Evolutionary conservation across 2,329 filamentous ascomycete species (phyloP).

Genomic region (Fusarium poae): DNA sequence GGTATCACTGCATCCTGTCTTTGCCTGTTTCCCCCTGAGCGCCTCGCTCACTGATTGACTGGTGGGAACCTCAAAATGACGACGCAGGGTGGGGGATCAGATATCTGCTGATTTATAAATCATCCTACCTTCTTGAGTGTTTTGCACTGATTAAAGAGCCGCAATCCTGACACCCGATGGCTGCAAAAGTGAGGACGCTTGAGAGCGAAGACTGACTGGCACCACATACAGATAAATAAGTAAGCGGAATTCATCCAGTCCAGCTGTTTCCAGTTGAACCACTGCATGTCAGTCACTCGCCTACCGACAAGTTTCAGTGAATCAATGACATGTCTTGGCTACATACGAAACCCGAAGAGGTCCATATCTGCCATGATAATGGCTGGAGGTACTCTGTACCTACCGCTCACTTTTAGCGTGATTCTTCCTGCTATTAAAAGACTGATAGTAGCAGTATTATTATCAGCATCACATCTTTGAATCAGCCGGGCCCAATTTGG

Average conservation of each 20-base stretch:
- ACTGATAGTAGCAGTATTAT: background rate
- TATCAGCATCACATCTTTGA: background rate
- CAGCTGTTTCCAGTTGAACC: conserved; percentile 23
- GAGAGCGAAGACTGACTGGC: conserved; percentile 1
- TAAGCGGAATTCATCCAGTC: background rate
- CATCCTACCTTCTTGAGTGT: background rate
- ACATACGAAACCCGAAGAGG: background rate
- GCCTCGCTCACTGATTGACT: conserved; percentile 16
- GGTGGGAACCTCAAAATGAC: conserved; percentile 29
- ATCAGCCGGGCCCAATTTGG: background rate
- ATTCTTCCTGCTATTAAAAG: background rate
- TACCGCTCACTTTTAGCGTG: background rate
- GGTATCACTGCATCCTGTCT: conserved; percentile 38
- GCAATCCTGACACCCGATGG: conserved; percentile 34
- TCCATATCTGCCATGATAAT: background rate
- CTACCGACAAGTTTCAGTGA: conserved; percentile 15
- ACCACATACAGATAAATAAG: conserved; percentile 19
- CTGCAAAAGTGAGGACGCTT: conserved; percentile 5
- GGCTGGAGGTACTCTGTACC: background rate
- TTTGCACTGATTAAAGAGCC: conserved; percentile 31
- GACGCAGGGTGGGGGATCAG: conserved; percentile 7
- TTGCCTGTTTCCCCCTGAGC: conserved; percentile 28
- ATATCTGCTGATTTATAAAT: background rate
- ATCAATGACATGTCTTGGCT: conserved; percentile 20
- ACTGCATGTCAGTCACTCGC: conserved; percentile 6